phyloP scores from a whole-genome alignment of 345 rosid species.

The Psidium friedrichsthalianum region DNA sequence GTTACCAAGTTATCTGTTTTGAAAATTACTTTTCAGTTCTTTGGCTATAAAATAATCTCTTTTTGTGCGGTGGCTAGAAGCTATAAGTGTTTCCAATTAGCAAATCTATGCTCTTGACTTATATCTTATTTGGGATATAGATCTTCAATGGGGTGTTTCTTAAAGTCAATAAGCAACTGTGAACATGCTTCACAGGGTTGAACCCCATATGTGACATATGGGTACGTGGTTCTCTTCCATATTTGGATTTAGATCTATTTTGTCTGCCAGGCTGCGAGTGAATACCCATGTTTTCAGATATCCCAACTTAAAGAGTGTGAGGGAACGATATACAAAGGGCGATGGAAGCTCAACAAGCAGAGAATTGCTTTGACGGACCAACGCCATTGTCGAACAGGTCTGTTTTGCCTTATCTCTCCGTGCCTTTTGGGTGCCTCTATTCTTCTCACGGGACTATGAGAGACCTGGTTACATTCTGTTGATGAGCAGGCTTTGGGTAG shows the following conservation, averaged over 20 bases:
- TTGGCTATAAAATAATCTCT: background rate
- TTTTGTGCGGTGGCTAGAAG: background rate
- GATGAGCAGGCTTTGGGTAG: constrained; percentile 43
- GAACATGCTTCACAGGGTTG: constrained; percentile 80
- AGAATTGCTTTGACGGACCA: constrained; percentile 57
- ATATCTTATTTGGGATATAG: constrained; percentile 11
- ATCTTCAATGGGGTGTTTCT: constrained; percentile 87
- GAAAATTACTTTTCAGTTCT: background rate
- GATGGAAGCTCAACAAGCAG: constrained; percentile 54
- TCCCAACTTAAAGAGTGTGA: constrained; percentile 75
- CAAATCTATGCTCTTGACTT: background rate
- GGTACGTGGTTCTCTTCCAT: constrained; percentile 20
- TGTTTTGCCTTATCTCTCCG: background rate
- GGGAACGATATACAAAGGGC: constrained; percentile 70
- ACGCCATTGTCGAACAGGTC: constrained; percentile 56
- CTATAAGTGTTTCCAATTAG: background rate
- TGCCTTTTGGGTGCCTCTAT: background rate
- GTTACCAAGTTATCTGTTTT: background rate
- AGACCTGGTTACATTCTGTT: background rate
- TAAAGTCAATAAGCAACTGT: constrained; percentile 56
- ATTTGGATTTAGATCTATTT: background rate
- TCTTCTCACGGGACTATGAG: background rate
- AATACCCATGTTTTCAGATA: constrained; percentile 18
- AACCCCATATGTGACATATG: constrained; percentile 79
- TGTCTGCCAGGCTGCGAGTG: background rate